Conservation (phyloP, 2,329 filamentous ascomycete species). For the Juglanconis oblonga region DNA sequence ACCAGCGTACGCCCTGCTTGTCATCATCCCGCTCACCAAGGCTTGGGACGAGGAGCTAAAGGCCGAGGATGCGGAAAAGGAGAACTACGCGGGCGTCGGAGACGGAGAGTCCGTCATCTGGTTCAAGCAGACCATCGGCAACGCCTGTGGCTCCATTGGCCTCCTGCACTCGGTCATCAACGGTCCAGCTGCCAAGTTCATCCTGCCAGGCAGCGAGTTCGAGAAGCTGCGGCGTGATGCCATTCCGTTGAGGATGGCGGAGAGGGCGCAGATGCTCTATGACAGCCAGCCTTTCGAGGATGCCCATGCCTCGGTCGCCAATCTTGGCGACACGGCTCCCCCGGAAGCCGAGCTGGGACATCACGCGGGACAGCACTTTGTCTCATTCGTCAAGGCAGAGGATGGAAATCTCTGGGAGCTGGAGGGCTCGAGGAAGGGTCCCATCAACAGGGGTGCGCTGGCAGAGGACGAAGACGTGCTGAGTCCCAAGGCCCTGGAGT, state of each 20-base stretch:
- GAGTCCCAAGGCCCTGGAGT: conserved; percentile 64
- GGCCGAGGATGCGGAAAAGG: conserved; percentile 56
- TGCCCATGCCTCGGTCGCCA: conserved; percentile 69
- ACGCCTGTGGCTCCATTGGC: conserved; percentile 78
- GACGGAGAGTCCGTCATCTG: conserved; percentile 66
- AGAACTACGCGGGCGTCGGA: conserved; percentile 41
- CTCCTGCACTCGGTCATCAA: conserved; percentile 73
- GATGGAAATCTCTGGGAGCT: conserved; percentile 72
- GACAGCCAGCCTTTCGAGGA: conserved; percentile 66
- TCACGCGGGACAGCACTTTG: conserved; percentile 70
- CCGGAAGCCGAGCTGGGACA: conserved; percentile 53
- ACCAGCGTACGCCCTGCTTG: conserved; percentile 72
- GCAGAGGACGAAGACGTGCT: conserved; percentile 58
- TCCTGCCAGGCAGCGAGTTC: conserved; percentile 53
- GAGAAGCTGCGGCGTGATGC: conserved; percentile 60
- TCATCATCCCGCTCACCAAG: conserved; percentile 69
- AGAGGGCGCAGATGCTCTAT: conserved; percentile 69
- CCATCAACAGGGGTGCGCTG: conserved; percentile 62
- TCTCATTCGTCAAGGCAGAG: conserved; percentile 71
- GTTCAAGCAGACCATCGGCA: conserved; percentile 82
- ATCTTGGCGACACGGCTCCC: conserved; percentile 63
- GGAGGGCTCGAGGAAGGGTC: conserved; percentile 72
- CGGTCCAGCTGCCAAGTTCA: conserved; percentile 55
- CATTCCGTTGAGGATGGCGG: conserved; percentile 56
- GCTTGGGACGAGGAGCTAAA: conserved; percentile 32